phyloP scores from a whole-genome alignment of 768 basidiomycete species.

The Lactarius hengduanensis region DNA sequence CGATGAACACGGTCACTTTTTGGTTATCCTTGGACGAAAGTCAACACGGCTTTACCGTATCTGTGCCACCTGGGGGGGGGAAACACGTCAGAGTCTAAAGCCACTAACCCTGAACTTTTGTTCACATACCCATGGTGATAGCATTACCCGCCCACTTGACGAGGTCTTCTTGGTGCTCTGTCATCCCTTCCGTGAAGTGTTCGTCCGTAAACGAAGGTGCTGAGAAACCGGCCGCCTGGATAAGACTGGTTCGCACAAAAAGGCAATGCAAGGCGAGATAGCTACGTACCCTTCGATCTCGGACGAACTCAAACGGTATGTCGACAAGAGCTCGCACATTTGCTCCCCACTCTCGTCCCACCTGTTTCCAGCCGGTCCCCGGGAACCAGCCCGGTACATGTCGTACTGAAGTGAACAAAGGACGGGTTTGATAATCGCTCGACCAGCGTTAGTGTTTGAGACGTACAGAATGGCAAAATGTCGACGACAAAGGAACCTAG shows the following conservation, averaged over 20 bases:
- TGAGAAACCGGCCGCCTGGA: conserved; percentile 4
- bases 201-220: conserved; percentile 13
- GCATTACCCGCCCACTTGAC: conserved; percentile 26
- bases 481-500: conserved; percentile 31
- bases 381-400: conserved; percentile 38
- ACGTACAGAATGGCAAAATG: conserved; percentile 31
- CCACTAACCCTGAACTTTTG: background rate
- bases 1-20: background rate
- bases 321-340: conserved; percentile 3
- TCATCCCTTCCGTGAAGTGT: conserved; percentile 8
- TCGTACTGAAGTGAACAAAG: conserved; percentile 27
- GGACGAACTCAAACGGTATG: conserved; percentile 28
- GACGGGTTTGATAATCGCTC: background rate
- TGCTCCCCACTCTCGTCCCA: conserved; percentile 8
- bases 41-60: conserved; percentile 1
- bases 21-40: background rate
- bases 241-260: background rate
- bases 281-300: conserved; percentile 23
- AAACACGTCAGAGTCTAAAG: background rate
- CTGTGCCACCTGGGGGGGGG: conserved; percentile 4
- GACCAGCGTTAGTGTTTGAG: background rate
- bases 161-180: conserved; percentile 19
- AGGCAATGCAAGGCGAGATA: background rate
- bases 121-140: conserved; percentile 21
- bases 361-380: conserved; percentile 33